Conservation (phyloP, 495 filamentous ascomycete genomes). For the Parmelia sp. region DNA sequence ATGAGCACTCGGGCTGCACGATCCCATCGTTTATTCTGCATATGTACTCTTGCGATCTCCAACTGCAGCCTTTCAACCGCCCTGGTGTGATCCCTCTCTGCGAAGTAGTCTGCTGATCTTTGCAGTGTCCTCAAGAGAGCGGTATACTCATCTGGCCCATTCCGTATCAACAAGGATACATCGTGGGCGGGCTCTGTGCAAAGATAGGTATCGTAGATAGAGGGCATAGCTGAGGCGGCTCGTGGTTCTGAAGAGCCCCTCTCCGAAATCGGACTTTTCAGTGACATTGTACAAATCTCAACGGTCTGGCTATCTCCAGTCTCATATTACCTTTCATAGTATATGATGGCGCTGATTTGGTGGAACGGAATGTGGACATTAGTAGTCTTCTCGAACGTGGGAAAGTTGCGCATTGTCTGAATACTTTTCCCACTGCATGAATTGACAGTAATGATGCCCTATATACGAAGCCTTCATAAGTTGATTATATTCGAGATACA, state of each 20-base stretch:
- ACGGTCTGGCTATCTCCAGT: not conserved
- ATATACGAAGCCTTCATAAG: not conserved
- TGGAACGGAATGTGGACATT: not conserved
- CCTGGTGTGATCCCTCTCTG: conserved; percentile 54
- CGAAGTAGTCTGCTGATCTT: conserved; percentile 59
- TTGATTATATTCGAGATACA: not conserved
- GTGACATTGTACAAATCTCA: not conserved
- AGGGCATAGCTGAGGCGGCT: conserved; percentile 10
- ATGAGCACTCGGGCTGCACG: conserved; percentile 61
- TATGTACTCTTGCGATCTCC: conserved; percentile 62
- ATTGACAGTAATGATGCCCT: not conserved
- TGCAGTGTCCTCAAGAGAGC: conserved; percentile 39
- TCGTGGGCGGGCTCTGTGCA: conserved; percentile 23
- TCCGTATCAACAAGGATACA: conserved; percentile 23
- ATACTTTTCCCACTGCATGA: not conserved
- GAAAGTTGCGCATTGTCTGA: not conserved
- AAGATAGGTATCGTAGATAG: conserved; percentile 24
- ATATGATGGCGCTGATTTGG: not conserved
- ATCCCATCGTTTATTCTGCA: conserved; percentile 54
- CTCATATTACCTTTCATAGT: not conserved
- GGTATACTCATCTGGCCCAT: conserved; percentile 24
- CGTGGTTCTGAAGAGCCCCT: not conserved
- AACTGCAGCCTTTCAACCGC: conserved; percentile 62
- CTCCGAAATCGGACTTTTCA: not conserved
- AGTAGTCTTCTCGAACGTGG: not conserved